Evolutionary conservation across 75 land plant species (phyloP).

Genomic region (Cupressus sempervirens): DNA sequence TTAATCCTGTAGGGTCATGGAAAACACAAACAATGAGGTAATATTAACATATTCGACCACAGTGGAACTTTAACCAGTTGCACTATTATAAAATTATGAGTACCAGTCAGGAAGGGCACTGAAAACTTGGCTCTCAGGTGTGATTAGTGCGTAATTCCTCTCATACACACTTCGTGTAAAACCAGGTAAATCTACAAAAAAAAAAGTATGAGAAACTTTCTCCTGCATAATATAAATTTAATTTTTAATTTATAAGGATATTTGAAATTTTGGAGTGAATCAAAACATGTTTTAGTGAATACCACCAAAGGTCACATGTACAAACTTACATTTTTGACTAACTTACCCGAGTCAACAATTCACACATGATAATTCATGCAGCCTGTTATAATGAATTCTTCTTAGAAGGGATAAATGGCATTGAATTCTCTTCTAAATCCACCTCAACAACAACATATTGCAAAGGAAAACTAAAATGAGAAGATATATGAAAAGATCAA

Average conservation of each 20-base stretch:
- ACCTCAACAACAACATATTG: neutral
- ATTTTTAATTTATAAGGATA: neutral
- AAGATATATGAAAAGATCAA: neutral
- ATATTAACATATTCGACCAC: neutral
- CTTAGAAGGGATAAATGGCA: neutral
- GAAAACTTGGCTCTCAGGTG: constrained; percentile 97
- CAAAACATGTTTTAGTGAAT: neutral
- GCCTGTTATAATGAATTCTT: neutral
- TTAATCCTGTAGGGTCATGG: constrained; percentile 49
- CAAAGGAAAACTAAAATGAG: neutral
- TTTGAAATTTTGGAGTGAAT: neutral
- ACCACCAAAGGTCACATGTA: neutral
- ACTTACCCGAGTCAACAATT: neutral
- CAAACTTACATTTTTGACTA: neutral
- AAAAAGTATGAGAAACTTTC: constrained; percentile 7
- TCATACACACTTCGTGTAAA: constrained; percentile 86
- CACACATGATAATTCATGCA: neutral
- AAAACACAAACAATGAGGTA: constrained; percentile 11
- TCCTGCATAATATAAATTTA: neutral
- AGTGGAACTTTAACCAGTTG: neutral
- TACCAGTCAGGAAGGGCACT: constrained; percentile 86
- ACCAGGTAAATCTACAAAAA: constrained; percentile 79
- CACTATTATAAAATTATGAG: too few relatives aligned
- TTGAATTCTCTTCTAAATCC: neutral
- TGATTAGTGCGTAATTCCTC: constrained; percentile 84